Percentiles rank a stretch among this genome's conserved stretches.
Evolutionary conservation across 768 basidiomycete genomes (phyloP).

Genomic region (Boletales sp.): DNA sequence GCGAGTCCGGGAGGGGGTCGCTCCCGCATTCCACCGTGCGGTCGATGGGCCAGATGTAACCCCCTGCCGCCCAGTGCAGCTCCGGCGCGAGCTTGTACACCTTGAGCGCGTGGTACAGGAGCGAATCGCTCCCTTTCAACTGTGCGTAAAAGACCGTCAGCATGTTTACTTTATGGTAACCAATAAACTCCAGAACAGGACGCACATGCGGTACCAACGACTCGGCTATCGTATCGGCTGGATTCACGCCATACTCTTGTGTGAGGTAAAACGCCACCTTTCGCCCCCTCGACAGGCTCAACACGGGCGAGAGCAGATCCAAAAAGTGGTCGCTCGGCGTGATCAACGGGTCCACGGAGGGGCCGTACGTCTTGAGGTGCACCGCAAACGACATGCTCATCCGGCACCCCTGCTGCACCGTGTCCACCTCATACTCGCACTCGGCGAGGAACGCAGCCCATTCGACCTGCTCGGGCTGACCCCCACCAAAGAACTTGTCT

Average conservation of each 20-base stretch:
- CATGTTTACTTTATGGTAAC: too few relatives aligned
- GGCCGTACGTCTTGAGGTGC: constrained; percentile 64
- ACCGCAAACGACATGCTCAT: constrained; percentile 71
- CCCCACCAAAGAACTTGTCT: constrained; percentile 61
- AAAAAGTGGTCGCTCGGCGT: constrained; percentile 72
- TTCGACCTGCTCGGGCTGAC: constrained; percentile 65
- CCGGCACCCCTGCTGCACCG: constrained; percentile 66
- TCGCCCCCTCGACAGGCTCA: constrained; percentile 68
- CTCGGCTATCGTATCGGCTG: constrained; percentile 66
- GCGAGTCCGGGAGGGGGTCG: constrained; percentile 34
- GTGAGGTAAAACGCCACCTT: constrained; percentile 71
- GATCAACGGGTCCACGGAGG: constrained; percentile 61
- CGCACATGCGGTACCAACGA: constrained; percentile 67
- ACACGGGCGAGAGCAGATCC: constrained; percentile 64
- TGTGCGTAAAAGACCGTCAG: constrained; percentile 25
- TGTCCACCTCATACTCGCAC: constrained; percentile 72
- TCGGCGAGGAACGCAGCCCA: constrained; percentile 77
- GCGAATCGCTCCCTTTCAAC: constrained; percentile 75
- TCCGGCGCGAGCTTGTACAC: constrained; percentile 71
- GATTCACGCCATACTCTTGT: constrained; percentile 67
- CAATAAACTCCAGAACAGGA: constrained; percentile 16
- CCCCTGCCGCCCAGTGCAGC: constrained; percentile 79
- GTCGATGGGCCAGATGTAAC: constrained; percentile 77
- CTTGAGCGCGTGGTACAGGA: constrained; percentile 75
- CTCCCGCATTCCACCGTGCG: constrained; percentile 60